Evolutionary conservation across 2,329 filamentous ascomycete genomes (phyloP), one percentile per base, ranked within the genome.

Genomic region (Cephalotrichum gorgonifer): DNA sequence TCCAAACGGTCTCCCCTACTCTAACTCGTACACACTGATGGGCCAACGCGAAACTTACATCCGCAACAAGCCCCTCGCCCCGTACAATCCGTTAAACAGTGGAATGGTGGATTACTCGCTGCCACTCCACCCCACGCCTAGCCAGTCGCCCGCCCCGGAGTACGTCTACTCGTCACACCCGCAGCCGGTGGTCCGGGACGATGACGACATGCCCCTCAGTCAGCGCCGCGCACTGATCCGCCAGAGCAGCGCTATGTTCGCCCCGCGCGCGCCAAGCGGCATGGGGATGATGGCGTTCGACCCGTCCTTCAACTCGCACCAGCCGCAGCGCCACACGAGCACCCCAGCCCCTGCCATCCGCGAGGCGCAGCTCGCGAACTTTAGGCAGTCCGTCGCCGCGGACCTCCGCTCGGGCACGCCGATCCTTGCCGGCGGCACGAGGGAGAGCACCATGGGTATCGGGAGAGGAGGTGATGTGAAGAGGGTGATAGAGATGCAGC

Each of bases 181-280:
- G 20, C 22, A 30, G 5, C 17, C 43, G 6, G n/a, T 15, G 22
- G 45, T 15, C 14, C 33, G 31, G 6, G 76, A 79, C 54, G 69
- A 74, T 2, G 86, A 90, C 52, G 78, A 89, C 50, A 72, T 91
- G 55, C 83, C 86, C 0, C 72, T 93, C 17, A 84, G 79, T 39
- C 78, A 85, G 56, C 81, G 86, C 41, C 76, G 75, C 49, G 67
- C 77, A 43, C 63, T 85, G 26, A 78, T 86, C 49, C 78, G 76
- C 28, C 74, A 77, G 39, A 72, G 62, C 53, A 75, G 71, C 56
- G 17, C n/a, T 20, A 53, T 69, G 44, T 61, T 66, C 53, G 56
- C 56, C 38, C 25, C 53, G 9, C 42, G 31, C 41, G 43, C 43
- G 17, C 47, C 46, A 23, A 55, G 48, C 49, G 43, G 27, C 12